Conservation (phyloP, 1,284 basidiomycete genomes). For the Puccinia triticina region DNA sequence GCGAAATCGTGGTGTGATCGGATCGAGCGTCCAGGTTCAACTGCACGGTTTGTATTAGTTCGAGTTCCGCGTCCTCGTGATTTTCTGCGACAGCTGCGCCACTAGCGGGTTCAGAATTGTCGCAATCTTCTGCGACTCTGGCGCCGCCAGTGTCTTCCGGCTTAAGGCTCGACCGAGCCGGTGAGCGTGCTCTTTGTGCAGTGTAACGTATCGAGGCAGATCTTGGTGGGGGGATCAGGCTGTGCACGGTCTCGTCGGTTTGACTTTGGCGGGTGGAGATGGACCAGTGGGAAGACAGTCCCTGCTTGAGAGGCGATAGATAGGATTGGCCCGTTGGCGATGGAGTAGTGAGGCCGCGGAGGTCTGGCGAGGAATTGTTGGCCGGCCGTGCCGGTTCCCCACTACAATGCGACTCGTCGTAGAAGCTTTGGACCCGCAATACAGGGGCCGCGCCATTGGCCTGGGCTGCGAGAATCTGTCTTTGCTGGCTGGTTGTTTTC, state of each 20-base stretch:
- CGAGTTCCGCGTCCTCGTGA: neutral
- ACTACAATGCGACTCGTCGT: neutral
- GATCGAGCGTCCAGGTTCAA: neutral
- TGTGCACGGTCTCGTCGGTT: neutral
- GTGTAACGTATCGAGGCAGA: neutral
- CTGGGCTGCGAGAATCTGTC: neutral
- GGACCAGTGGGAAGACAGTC: neutral
- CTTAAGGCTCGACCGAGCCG: too few species aligned
- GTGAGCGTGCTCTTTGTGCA: neutral
- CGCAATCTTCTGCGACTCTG: too few species aligned
- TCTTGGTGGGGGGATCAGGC: neutral
- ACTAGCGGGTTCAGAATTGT: too few species aligned
- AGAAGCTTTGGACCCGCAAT: neutral
- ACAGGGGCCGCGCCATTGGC: neutral
- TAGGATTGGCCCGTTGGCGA: neutral
- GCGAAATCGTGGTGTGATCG: neutral
- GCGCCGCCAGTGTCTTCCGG: neutral
- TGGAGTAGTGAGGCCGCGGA: neutral
- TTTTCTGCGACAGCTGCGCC: neutral
- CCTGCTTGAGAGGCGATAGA: neutral
- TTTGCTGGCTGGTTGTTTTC: neutral
- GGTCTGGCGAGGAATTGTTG: neutral
- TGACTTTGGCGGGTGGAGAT: neutral
- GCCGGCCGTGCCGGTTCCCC: neutral
- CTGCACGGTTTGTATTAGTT: neutral